A percentile compares a stretch with the other conserved stretches of the same genome.
phyloP scores from a whole-genome alignment of 2,329 filamentous ascomycete genomes.

The Exophiala calicioides region DNA sequence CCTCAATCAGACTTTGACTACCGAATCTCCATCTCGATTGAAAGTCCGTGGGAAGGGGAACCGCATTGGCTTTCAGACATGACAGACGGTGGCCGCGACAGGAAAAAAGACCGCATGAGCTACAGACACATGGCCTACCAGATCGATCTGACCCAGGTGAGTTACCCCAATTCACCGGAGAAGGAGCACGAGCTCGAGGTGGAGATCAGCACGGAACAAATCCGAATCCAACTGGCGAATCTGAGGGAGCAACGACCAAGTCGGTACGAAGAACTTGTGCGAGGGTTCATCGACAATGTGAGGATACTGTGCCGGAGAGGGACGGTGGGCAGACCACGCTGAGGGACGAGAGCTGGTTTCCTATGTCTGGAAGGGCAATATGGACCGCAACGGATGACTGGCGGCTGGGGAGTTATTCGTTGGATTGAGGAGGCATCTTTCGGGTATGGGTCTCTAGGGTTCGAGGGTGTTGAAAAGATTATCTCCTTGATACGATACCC shows the following conservation, averaged over 20 bases:
- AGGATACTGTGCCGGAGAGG: constrained; percentile 43
- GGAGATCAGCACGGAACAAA: constrained; percentile 48
- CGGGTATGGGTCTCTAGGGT: too few relatives aligned
- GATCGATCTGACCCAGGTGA: constrained; percentile 91
- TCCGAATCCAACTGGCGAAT: constrained; percentile 47
- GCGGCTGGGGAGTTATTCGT: background rate
- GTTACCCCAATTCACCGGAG: constrained; percentile 47
- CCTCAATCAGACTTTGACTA: constrained; percentile 80
- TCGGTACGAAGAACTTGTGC: constrained; percentile 49
- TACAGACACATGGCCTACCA: constrained; percentile 87
- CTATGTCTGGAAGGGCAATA: background rate
- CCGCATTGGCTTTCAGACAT: constrained; percentile 54
- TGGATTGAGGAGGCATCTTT: too few relatives aligned
- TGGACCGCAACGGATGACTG: too few relatives aligned
- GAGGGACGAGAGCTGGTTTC: background rate
- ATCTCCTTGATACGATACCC: constrained; percentile 19
- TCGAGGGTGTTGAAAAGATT: too few relatives aligned
- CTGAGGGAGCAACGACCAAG: constrained; percentile 40
- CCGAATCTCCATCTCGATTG: constrained; percentile 89
- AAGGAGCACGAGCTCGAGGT: constrained; percentile 53
- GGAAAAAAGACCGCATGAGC: constrained; percentile 86
- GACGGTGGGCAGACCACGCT: constrained; percentile 8
- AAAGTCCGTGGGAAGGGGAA: constrained; percentile 80
- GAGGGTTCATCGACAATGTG: constrained; percentile 53
- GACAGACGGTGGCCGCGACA: constrained; percentile 54